phyloP scores from a whole-genome alignment of 1,284 basidiomycete species.

The Dichomitus squalens region DNA sequence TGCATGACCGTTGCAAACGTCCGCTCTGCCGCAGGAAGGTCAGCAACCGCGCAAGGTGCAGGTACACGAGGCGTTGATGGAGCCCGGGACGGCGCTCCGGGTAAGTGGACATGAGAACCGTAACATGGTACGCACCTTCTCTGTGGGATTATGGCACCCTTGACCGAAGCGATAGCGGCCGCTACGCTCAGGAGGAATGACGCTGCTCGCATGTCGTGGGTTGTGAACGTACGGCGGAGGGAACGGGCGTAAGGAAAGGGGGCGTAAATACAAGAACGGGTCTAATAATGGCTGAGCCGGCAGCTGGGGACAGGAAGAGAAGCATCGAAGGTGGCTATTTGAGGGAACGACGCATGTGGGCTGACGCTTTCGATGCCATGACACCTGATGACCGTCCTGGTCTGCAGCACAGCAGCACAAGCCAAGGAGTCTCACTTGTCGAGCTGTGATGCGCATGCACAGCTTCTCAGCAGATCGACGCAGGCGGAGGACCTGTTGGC shows the following conservation, averaged over 20 bases:
- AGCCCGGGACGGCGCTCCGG: not conserved
- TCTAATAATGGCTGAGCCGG: conserved; percentile 17
- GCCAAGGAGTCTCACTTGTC: too few species aligned
- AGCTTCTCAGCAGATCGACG: conserved; percentile 6
- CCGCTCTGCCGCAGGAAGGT: conserved; percentile 15
- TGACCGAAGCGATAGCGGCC: conserved; percentile 14
- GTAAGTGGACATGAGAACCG: not conserved
- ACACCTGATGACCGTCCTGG: conserved; percentile 11
- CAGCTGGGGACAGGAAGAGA: too few species aligned
- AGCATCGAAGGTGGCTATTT: conserved; percentile 17
- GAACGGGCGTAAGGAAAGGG: not conserved
- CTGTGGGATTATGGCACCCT: conserved; percentile 12
- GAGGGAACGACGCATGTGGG: conserved; percentile 15
- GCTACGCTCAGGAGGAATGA: conserved; percentile 13
- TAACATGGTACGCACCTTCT: conserved; percentile 11
- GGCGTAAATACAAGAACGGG: not conserved
- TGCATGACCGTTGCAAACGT: conserved; percentile 54
- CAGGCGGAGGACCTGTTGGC: not conserved
- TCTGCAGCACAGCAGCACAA: not conserved
- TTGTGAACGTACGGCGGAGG: conserved; percentile 5
- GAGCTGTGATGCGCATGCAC: not conserved
- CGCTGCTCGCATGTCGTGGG: conserved; percentile 17
- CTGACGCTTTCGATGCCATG: conserved; percentile 19
- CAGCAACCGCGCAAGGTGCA: not conserved
- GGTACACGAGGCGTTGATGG: too few species aligned